Evolutionary conservation across 2,329 filamentous ascomycete species (phyloP), one percentile per base, ranked within the genome.

Genomic region (Zymoseptoria ardabiliae): DNA sequence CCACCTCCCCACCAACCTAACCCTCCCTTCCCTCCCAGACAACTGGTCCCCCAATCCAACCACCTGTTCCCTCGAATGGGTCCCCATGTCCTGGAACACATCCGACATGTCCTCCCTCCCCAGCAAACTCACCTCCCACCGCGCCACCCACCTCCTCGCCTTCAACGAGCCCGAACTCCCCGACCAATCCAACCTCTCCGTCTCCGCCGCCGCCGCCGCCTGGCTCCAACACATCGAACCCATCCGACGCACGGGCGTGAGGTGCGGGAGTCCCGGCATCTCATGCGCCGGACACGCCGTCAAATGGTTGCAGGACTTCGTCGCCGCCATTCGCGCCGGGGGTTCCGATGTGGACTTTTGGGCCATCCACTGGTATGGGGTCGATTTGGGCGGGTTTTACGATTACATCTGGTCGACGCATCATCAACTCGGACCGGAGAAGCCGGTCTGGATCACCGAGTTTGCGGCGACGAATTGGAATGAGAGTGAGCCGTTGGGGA

Each of bases 71-170:
- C 62, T 72, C 4, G 56, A 67, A 28, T 72, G 69, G 56, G 54
- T 68, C 11, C 69, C 70, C 20, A 72, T 72, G 70, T 69, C 70
- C 63, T 72, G 70, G 70, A 72, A 72, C 58, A 55, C 66, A 58
- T 61, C 65, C 53, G 54, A 57, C 58, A 69, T 71, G 51, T 61
- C 67, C 52, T 54, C 66, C n/a, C 62, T 72, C 3, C 53, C 58
- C 4, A 19, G 25, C 10, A 71, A 72, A 57, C 45, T 61, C 50
- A 25, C 58, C 19, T 22, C 53, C 19, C 50, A 61, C 13, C 61
- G 62, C 10, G 57, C 58, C 10, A 48, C 21, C 1, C 23, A 58
- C 2, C 19, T 70, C 21, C 58, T 72, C 7, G 67, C 56, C 9
- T 72, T 69, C 64, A 72, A 72, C 53, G 70, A 72, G 54, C 70